A percentile compares a stretch with the other conserved stretches of the same genome.
phyloP scores from a whole-genome alignment of 2,329 filamentous ascomycete species.

The Graphilbum ipis-grandicollis region DNA sequence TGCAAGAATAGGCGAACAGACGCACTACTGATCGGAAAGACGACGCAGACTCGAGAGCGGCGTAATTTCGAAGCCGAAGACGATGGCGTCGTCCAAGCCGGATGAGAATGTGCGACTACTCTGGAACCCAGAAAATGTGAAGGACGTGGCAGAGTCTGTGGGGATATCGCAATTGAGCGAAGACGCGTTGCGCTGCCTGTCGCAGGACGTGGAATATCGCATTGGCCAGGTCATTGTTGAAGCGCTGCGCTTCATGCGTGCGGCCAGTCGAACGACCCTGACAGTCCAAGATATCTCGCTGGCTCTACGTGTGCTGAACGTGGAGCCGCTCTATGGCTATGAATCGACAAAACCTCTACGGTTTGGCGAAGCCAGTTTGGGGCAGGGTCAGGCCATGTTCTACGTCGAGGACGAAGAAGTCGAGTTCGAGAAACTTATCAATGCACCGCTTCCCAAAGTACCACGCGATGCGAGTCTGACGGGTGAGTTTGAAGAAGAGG shows the following conservation, averaged over 20 bases:
- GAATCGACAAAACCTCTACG: slow-evolving; percentile 76
- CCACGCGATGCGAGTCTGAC: slow-evolving; percentile 87
- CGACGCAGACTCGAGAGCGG: too few species aligned
- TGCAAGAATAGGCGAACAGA: too few species aligned
- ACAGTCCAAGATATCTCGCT: slow-evolving; percentile 80
- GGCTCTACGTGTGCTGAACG: slow-evolving; percentile 70
- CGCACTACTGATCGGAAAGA: too few species aligned
- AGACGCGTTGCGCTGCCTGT: slow-evolving; percentile 72
- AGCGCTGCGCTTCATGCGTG: slow-evolving; percentile 90
- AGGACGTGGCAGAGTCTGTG: slow-evolving; percentile 89
- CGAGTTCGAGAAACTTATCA: slow-evolving; percentile 97
- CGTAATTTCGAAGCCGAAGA: too few species aligned
- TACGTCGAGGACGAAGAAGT: slow-evolving; percentile 98
- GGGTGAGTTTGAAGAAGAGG: slow-evolving; percentile 30
- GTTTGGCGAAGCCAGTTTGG: slow-evolving; percentile 86
- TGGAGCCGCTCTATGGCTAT: slow-evolving; percentile 92
- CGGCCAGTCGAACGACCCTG: slow-evolving; percentile 68
- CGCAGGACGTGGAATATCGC: slow-evolving; percentile 90
- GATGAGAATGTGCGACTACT: slow-evolving; percentile 29
- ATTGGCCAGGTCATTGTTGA: slow-evolving; percentile 88
- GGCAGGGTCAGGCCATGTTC: slow-evolving; percentile 84
- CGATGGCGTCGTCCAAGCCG: not conserved
- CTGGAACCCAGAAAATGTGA: slow-evolving; percentile 93
- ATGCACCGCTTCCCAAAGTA: slow-evolving; percentile 86
- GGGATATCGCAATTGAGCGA: slow-evolving; percentile 69